Percentiles rank a stretch among this genome's conserved stretches.
These are phyloP conservation scores for Emergomyces pasteurianus DNA, from an alignment of 2,329 filamentous ascomycete species.

Conservation along the genomic window DNA sequence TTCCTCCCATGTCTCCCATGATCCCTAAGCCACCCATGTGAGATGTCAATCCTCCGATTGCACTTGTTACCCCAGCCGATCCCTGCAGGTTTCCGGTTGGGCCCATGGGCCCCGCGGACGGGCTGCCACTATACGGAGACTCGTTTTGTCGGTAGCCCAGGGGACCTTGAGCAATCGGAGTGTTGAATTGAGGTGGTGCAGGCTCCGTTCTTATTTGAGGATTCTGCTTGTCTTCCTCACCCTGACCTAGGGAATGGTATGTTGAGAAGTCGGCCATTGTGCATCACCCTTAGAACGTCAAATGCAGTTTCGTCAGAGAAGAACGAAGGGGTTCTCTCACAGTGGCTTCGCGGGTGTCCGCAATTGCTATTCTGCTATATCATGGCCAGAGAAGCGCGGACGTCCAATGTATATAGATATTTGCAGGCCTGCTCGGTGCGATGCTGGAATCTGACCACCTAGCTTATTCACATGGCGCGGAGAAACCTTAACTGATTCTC, in stretches of 20 bases:
- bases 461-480: background rate
- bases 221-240: conserved; percentile 43
- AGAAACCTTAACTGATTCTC: background rate
- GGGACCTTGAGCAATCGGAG: conserved; percentile 27
- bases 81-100: background rate
- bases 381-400: conserved; percentile 3
- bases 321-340: background rate
- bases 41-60: conserved; percentile 35
- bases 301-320: background rate
- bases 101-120: conserved; percentile 13
- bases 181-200: conserved; percentile 42
- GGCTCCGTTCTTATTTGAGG: conserved; percentile 40
- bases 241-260: conserved; percentile 30
- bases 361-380: conserved; percentile 6
- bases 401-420: background rate
- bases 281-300: conserved; percentile 2
- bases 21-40: conserved; percentile 72
- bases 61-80: conserved; percentile 10
- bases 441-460: conserved; percentile 3
- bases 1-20: conserved; percentile 36
- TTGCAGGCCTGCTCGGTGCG: background rate
- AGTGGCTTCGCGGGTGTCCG: conserved; percentile 3
- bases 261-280: conserved; percentile 32
- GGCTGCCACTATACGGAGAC: conserved; percentile 6
- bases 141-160: conserved; percentile 15